Evolutionary conservation across 345 rosid species (phyloP).

Genomic region (Garcia nutans): DNA sequence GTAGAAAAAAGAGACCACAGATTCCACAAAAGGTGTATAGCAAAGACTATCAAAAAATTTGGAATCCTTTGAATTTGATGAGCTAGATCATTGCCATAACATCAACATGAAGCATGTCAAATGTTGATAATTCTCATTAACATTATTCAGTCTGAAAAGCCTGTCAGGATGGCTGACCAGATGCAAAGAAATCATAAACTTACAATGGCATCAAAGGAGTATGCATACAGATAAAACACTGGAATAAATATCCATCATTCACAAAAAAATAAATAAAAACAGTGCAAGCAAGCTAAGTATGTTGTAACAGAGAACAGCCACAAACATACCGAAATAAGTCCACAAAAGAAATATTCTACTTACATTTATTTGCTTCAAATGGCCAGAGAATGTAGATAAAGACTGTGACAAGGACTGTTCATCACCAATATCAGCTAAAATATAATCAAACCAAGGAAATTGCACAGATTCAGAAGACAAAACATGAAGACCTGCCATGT

Average conservation of each 20-base stretch:
- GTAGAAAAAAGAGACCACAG: not conserved
- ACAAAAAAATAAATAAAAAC: too few relatives aligned
- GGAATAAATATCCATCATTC: not conserved
- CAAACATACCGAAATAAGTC: conserved; percentile 9
- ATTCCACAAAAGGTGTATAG: not conserved
- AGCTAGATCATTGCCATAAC: not conserved
- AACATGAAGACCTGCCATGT: conserved; percentile 72
- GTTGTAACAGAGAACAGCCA: not conserved
- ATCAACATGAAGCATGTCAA: not conserved
- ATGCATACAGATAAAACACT: not conserved
- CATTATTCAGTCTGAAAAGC: not conserved
- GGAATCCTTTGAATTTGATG: not conserved
- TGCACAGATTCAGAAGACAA: conserved; percentile 79
- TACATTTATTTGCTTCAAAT: conserved; percentile 85
- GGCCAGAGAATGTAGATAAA: conserved; percentile 93
- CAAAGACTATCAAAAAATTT: conserved; percentile 9
- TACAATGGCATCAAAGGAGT: not conserved
- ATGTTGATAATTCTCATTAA: conserved; percentile 2
- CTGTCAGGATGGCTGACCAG: not conserved
- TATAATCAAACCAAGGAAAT: conserved; percentile 89
- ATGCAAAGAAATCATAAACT: not conserved
- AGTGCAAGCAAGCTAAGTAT: not conserved
- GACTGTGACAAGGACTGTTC: conserved; percentile 92
- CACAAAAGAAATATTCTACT: conserved; percentile 32
- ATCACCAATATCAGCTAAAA: conserved; percentile 95